Evolutionary conservation across 345 rosid species (phyloP), one percentile per base, ranked within the genome.

Genomic region (Pistacia integerrima): DNA sequence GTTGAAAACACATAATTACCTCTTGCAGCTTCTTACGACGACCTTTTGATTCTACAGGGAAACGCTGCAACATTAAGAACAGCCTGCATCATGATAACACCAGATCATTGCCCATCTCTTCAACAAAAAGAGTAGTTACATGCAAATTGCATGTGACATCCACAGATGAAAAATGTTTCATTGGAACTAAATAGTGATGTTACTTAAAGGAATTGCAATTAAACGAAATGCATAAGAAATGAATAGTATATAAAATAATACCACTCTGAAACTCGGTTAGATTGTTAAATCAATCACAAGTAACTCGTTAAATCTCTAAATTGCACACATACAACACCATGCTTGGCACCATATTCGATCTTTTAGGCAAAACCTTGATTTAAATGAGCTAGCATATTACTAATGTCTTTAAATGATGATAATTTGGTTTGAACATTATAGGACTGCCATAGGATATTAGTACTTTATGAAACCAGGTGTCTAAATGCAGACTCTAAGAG

Each of bases 41-140:
- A 35, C 98, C 97, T 85, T 91, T 93, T 72, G 97, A 93, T 88
- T 94, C 98, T 20, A 94, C 93, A 77, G 98, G 98, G 79, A 94
- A 94, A 6, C 93, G 93, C 86, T 87, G 93, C 86, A 94, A 81
- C 98, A 94, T 94, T 76, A 94, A 67, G 84, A 94, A 94, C 60
- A 94, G 90, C 87, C 98, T 94, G 87, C 79, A 77, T 81, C 22
- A 82, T 61, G 59, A 67, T 66, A 22, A 64, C 46, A 36, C 38
- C 8, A 74, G 70, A 56, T 54, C 11, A 52, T 33, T 52, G 49
- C 54, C 30, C 60, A 51, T 61, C 16, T 59, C 55, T 60, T 22
- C 38, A 46, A 64, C 46, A 14, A 25, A 58, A 6, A 13, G 10
- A 11, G 8, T 25, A n/a, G 22, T 49, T 49, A 68, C 41, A 72